Conservation (phyloP, 805 yeast genomes). For the Sugiyamaella lignohabitans region DNA sequence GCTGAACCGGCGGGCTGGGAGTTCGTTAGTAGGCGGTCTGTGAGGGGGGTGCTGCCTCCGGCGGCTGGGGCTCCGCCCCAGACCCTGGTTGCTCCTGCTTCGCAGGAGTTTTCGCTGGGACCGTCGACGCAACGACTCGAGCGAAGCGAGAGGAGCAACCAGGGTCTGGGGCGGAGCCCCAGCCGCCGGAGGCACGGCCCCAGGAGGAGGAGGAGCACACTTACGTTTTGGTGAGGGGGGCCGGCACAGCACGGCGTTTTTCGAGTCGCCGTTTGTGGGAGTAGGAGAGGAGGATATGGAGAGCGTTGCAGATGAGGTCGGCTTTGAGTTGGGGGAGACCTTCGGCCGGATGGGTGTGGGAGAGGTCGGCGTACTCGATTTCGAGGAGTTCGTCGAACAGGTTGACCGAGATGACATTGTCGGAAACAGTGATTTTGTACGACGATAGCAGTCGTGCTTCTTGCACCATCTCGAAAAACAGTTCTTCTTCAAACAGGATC, state of each 20-base stretch:
- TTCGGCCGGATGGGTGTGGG: constrained; percentile 26
- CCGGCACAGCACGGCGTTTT: constrained; percentile 21
- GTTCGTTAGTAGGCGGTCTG: neutral
- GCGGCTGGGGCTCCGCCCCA: no score
- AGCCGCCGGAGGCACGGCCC: no score
- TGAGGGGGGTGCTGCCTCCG: no score
- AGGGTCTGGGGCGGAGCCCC: no score
- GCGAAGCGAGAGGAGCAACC: no score
- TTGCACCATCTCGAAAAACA: constrained; percentile 66
- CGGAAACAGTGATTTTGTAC: constrained; percentile 60
- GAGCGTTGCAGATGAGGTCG: constrained; percentile 44
- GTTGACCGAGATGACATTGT: constrained; percentile 59
- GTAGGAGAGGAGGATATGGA: constrained; percentile 57
- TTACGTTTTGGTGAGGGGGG: constrained; percentile 11
- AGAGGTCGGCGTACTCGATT: constrained; percentile 49
- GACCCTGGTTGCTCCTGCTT: no score
- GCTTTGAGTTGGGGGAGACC: constrained; percentile 38
- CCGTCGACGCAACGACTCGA: no score
- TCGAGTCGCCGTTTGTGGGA: constrained; percentile 44
- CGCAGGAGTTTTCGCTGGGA: no score
- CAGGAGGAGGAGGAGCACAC: neutral
- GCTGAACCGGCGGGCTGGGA: constrained; percentile 8
- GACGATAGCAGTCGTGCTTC: constrained; percentile 69
- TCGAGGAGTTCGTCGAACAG: constrained; percentile 62
- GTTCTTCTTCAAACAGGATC: constrained; percentile 80